Evolutionary conservation across 2,329 filamentous ascomycete genomes (phyloP).

Genomic region (Arthrinium puccinioides): DNA sequence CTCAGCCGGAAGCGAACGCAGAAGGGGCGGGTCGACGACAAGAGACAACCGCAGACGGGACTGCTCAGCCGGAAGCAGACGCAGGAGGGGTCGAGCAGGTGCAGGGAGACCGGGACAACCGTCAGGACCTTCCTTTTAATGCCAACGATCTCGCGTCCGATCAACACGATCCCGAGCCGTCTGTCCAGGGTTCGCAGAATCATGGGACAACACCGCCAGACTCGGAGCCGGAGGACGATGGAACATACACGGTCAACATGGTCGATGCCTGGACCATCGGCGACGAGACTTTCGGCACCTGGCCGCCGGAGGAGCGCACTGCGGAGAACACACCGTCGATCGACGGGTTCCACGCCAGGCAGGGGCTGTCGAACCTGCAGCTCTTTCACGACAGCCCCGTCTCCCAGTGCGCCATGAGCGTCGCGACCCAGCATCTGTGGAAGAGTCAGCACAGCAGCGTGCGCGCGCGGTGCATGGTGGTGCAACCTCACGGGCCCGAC

Average conservation of each 20-base stretch:
- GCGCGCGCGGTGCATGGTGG: neutral
- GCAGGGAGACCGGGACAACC: too few relatives aligned
- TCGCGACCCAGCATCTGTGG: neutral
- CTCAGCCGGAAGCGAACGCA: too few relatives aligned
- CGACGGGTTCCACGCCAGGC: neutral
- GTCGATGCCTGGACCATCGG: neutral
- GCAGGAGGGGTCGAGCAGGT: too few relatives aligned
- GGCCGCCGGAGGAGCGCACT: neutral
- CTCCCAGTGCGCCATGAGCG: neutral
- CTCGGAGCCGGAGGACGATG: neutral
- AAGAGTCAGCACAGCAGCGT: neutral
- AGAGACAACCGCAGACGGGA: too few relatives aligned
- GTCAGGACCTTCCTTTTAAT: too few relatives aligned
- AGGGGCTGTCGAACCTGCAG: neutral
- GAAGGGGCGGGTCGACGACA: too few relatives aligned
- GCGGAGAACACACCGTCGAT: neutral
- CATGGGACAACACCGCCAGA: too few relatives aligned
- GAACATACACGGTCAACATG: neutral
- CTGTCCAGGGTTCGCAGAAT: too few relatives aligned
- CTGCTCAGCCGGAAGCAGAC: too few relatives aligned
- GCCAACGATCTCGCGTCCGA: too few relatives aligned
- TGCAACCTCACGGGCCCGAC: neutral
- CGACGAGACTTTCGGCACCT: neutral
- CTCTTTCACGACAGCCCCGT: neutral
- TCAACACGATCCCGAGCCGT: too few relatives aligned